phyloP scores from a whole-genome alignment of 2,329 filamentous ascomycete species.

The Neoascochyta sp. region DNA sequence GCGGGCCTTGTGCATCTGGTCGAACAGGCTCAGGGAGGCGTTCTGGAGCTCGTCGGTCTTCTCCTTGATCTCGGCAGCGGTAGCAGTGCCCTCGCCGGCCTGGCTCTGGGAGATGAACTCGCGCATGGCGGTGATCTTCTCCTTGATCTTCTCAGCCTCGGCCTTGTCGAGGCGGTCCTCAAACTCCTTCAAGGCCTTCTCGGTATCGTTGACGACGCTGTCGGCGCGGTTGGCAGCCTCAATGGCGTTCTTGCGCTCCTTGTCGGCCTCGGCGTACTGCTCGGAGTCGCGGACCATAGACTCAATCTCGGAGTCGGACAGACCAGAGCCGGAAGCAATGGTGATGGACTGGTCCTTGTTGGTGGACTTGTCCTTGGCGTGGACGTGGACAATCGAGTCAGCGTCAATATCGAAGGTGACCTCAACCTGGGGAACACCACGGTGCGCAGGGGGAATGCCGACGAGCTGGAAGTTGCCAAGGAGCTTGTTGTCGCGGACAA shows the following conservation, averaged over 20 bases:
- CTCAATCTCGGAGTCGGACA: constrained; percentile 91
- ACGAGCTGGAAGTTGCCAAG: constrained; percentile 99
- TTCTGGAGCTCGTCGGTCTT: constrained; percentile 98
- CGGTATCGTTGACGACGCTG: constrained; percentile 92
- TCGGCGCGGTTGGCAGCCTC: constrained; percentile 97
- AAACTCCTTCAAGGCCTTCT: constrained; percentile 96
- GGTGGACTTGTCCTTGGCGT: constrained; percentile 98
- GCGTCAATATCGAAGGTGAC: constrained; percentile 99
- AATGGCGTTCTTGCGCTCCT: constrained; percentile 93
- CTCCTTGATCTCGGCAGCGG: constrained; percentile 91
- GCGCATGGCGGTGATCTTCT: constrained; percentile 84
- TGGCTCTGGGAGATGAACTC: constrained; percentile 94
- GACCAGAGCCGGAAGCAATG: constrained; percentile 94
- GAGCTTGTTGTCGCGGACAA: constrained; percentile 97
- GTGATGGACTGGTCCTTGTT: constrained; percentile 99
- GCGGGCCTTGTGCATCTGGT: constrained; percentile 99
- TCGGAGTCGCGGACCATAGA: constrained; percentile 97
- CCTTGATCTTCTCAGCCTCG: constrained; percentile 86
- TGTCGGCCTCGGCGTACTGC: constrained; percentile 91
- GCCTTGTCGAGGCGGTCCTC: constrained; percentile 95
- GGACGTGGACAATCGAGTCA: constrained; percentile 95
- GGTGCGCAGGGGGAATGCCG: constrained; percentile 91
- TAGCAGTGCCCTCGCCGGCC: constrained; percentile 80
- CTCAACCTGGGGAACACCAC: constrained; percentile 93
- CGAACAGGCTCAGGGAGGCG: constrained; percentile 92